Conservation (phyloP, 805 yeast genomes). For the Starmerella apicola region DNA sequence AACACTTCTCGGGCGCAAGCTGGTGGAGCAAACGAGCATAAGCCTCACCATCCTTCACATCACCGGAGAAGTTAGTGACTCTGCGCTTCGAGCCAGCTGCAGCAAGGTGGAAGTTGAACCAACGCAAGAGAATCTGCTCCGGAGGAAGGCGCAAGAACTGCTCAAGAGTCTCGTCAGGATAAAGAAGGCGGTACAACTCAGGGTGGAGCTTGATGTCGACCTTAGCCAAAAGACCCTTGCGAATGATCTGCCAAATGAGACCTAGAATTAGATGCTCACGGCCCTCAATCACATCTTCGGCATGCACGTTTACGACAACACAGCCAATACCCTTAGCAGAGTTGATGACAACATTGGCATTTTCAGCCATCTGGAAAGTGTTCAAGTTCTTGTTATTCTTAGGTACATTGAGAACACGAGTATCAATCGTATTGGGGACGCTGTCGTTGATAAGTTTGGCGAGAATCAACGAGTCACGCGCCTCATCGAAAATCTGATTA, state of each 20-base stretch:
- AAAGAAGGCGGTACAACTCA: constrained; percentile 83
- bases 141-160: constrained; percentile 95
- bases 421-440: constrained; percentile 96
- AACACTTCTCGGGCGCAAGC: constrained; percentile 71
- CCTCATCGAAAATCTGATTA: constrained; percentile 92
- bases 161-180: constrained; percentile 93
- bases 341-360: constrained; percentile 93
- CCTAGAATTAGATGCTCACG: constrained; percentile 92
- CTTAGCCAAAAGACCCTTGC: constrained; percentile 88
- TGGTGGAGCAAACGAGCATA: constrained; percentile 84
- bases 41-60: constrained; percentile 89
- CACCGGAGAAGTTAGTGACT: constrained; percentile 74
- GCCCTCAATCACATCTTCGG: constrained; percentile 95
- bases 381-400: constrained; percentile 69
- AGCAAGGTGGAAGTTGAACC: constrained; percentile 94
- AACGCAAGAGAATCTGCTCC: constrained; percentile 87
- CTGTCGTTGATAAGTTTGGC: constrained; percentile 93
- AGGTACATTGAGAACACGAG: constrained; percentile 88
- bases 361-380: constrained; percentile 91
- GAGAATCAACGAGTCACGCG: constrained; percentile 85
- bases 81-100: constrained; percentile 83
- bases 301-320: constrained; percentile 88
- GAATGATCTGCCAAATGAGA: constrained; percentile 93
- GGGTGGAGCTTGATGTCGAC: constrained; percentile 95
- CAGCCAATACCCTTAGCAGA: constrained; percentile 99